Base-by-base conservation (phyloP, 371 early-diverging fungal species). In the Cladochytrium tenue region DNA sequence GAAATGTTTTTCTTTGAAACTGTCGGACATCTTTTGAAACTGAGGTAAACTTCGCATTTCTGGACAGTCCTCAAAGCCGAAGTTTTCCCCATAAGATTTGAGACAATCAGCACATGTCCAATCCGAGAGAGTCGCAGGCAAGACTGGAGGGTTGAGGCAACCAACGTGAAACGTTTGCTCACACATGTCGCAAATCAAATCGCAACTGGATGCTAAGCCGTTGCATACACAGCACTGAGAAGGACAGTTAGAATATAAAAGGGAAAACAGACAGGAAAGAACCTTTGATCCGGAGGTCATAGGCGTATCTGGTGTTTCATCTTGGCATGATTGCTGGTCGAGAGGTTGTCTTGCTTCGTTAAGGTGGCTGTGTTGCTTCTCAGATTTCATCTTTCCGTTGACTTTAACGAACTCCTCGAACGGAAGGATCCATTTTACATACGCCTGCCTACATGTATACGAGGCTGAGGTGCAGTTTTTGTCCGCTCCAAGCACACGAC, bases 21-120 rank as follows among this genome's bases (percentile, higher is more conserved):
- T 77, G 62, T 94, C 86, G 70, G 91, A 88, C 32, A 88, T 83
- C 56, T 86, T 73, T 68, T 93, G 90, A 71, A 97, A 97, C 2
- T 87, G 83, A 43, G 76, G 72, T n/a, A 97, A 79, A 20, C 85
- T 83, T 66, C 93, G 90, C 67, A 88, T 88, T 27, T 84, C 85
- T 0, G 94, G 93, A 43, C 91, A 93, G 68, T 94, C 95, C 68
- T 93, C 94, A 66, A 96, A 97, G 1, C 95, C 98, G 79, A 91
- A 96, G 60, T 95, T 94, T 32, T 85, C 80, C n/a, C 92, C 93
- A 7, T 88, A 85, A 7, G 81, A 79, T 43, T 87, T 81, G 32
- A 95, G 75, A 64, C 96, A 95, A 52, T 89, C 77, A n/a, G 88
- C 71, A 76, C 96, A 95, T 69, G 87, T 92, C 96, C 95, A 96